Evolutionary conservation across 352 stramenopile genomes (phyloP).

Genomic region (Globisporangium emineosum): DNA sequence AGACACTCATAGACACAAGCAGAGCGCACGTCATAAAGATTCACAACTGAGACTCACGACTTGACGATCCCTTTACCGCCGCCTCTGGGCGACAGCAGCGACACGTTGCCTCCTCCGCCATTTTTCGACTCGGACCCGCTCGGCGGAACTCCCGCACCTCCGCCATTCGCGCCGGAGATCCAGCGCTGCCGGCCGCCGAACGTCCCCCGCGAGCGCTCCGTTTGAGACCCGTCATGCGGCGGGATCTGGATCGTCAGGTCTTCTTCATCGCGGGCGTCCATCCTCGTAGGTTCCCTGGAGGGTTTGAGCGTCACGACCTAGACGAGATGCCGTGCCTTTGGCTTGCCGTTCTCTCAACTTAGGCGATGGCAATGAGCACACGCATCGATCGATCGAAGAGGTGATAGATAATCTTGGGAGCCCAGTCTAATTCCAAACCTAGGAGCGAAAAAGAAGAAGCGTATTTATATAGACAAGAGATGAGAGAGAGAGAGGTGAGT

Average conservation of each 20-base stretch:
- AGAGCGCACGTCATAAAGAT: background rate
- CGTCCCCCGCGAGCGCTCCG: conserved; percentile 60
- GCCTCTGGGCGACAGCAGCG: conserved; percentile 36
- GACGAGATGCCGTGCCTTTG: background rate
- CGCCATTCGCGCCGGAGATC: conserved; percentile 34
- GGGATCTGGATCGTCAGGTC: conserved; percentile 75
- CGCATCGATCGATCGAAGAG: background rate
- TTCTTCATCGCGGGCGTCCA: conserved; percentile 57
- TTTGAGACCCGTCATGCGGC: conserved; percentile 62
- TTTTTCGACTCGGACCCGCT: conserved; percentile 36
- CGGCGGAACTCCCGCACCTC: background rate
- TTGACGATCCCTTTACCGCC: conserved; percentile 37
- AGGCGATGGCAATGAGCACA: background rate
- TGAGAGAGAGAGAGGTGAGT: background rate
- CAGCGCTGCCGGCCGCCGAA: conserved; percentile 76
- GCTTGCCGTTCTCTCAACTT: background rate
- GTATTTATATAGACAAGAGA: background rate
- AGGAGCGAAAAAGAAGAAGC: background rate
- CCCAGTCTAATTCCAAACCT: background rate
- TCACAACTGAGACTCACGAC: conserved; percentile 24
- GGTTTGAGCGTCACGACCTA: background rate
- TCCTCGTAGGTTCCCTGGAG: background rate
- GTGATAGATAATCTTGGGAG: background rate
- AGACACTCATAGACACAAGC: no score
- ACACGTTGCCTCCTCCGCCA: conserved; percentile 21